Evolutionary conservation across 306 rosid genomes (phyloP), one percentile per base, ranked within the genome.

Genomic region (Quercus cerris): DNA sequence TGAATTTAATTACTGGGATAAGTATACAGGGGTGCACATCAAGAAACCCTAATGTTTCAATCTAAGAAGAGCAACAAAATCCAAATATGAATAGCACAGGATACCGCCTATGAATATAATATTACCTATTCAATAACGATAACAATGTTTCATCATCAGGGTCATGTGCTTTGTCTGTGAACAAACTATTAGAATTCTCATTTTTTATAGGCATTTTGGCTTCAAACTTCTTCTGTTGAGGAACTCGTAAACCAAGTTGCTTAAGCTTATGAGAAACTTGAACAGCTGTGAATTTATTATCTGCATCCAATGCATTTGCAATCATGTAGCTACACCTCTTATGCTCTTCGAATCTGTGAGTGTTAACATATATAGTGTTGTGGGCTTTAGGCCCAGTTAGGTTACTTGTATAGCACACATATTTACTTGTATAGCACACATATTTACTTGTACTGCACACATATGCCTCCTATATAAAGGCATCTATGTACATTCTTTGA

Each of bases 201-300:
- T 83, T 87, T 56, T 77, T 84, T 38, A 58, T 27, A 38, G 46
- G 57, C 75, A 51, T 75, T 77, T 79, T 80, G 31, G 84, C 81
- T 80, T 75, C 57, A 77, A 75, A 86, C 78, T 74, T 89, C 83
- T 81, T 94, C 85, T 75, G 85, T 68, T 4, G 85, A 49, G 95
- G 83, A 87, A 85, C 44, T 51, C 46, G 67, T 84, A 94, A 83
- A 25, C 97, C 97, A 79, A 94, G 92, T 88, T 94, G 88, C 89
- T 92, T 92, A 68, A 94, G 99, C 79, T 92, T 93, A 72, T 83
- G 91, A 81, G 91, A 89, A 84, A 94, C 90, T 82, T 88, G 95
- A 6, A 88, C 80, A 85, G 99, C 83, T 51, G 91, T 88, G 81
- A 89, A 84, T 81, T 94, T 87, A 56, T 81, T 86, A 75, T 85